Evolutionary conservation across 441 rosid genomes (phyloP).

Genomic region (Kokia cookei): DNA sequence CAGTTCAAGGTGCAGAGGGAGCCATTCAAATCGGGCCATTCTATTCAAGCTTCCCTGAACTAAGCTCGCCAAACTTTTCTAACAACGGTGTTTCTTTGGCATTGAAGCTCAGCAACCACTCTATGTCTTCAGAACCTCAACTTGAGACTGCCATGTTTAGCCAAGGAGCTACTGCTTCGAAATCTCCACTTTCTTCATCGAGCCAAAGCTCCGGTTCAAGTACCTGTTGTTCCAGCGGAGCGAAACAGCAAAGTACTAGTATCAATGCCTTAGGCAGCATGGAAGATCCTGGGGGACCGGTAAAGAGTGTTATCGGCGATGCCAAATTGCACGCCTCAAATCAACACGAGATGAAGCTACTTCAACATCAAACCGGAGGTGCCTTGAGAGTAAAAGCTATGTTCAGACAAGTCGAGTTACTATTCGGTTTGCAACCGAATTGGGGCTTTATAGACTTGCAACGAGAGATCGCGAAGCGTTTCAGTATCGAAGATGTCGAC

Average conservation of each 20-base stretch:
- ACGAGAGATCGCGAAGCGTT: constrained; percentile 64
- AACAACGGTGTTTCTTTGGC: constrained; percentile 25
- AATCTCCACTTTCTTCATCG: constrained; percentile 53
- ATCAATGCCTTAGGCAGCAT: constrained; percentile 18
- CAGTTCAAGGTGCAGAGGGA: constrained; percentile 74
- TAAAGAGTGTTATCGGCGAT: constrained; percentile 47
- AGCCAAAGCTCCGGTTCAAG: constrained; percentile 72
- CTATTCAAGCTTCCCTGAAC: constrained; percentile 71
- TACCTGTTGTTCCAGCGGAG: constrained; percentile 48
- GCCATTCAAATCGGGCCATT: constrained; percentile 66
- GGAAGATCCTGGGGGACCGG: constrained; percentile 31
- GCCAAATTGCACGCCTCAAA: constrained; percentile 41
- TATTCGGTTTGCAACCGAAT: constrained; percentile 57
- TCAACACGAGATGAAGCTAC: constrained; percentile 40
- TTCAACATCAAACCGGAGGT: not conserved
- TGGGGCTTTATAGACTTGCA: constrained; percentile 55
- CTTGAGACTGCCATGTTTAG: constrained; percentile 27
- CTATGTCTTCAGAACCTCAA: constrained; percentile 25
- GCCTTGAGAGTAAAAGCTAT: constrained; percentile 50
- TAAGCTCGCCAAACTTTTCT: constrained; percentile 45
- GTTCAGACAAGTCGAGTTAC: constrained; percentile 50
- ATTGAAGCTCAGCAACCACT: constrained; percentile 18
- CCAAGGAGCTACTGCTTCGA: constrained; percentile 31
- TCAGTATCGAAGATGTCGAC: constrained; percentile 40
- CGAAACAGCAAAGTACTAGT: constrained; percentile 26